A percentile compares a stretch with the other conserved stretches of the same genome.
These are phyloP conservation scores for Cladorrhinum sp. DNA, from an alignment of 2,329 filamentous ascomycete species.

Conservation along the genomic window DNA sequence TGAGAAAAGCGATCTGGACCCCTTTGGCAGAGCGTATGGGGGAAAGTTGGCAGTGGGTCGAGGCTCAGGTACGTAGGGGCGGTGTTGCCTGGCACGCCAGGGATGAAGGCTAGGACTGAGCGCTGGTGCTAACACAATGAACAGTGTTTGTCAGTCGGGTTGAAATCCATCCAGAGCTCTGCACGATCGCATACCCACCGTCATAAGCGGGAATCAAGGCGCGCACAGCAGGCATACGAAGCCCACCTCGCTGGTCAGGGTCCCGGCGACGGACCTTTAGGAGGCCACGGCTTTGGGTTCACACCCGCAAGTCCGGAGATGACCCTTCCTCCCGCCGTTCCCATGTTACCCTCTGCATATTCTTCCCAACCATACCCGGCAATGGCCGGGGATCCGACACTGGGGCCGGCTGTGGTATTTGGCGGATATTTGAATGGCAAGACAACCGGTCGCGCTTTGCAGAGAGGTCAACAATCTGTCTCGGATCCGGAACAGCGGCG, in stretches of 20 bases:
- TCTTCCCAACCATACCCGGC: background rate
- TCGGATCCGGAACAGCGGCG: background rate
- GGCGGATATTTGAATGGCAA: background rate
- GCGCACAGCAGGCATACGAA: background rate
- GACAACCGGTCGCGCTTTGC: background rate
- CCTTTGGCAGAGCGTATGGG: slow-evolving; percentile 24
- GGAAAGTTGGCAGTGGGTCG: slow-evolving; percentile 25
- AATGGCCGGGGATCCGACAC: background rate
- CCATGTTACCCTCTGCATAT: background rate
- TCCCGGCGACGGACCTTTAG: background rate
- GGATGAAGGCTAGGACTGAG: background rate
- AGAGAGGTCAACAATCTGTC: background rate
- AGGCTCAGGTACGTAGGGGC: slow-evolving; percentile 24
- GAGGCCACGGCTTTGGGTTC: background rate
- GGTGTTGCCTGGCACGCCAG: background rate
- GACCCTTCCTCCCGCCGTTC: background rate
- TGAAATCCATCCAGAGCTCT: background rate
- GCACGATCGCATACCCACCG: slow-evolving; percentile 2
- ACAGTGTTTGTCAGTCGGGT: background rate
- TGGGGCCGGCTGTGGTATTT: background rate
- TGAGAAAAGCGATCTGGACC: slow-evolving; percentile 26
- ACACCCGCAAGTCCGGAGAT: background rate
- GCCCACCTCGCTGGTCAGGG: background rate
- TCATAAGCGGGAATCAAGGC: background rate
- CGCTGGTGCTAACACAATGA: background rate